phyloP scores from a whole-genome alignment of 2,329 filamentous ascomycete genomes.

The Tolypocladium nubicola region DNA sequence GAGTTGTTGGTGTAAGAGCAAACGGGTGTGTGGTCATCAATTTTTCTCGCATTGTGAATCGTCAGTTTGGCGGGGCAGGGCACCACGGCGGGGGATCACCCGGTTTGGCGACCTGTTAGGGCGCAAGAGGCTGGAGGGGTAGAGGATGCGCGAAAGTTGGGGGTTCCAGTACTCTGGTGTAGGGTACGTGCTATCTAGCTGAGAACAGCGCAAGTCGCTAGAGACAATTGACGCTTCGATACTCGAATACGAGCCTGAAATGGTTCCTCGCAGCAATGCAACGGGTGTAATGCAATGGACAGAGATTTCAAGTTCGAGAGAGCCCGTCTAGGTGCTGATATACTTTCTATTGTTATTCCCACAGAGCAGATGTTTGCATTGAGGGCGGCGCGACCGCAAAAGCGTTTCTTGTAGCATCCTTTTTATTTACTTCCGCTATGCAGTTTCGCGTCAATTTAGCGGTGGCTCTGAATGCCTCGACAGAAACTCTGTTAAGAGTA shows the following conservation, averaged over 20 bases:
- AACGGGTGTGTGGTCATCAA: constrained; percentile 24
- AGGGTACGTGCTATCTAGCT: not conserved
- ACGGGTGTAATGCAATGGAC: not conserved
- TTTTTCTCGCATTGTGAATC: constrained; percentile 29
- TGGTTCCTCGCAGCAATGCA: not conserved
- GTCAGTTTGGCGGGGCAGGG: constrained; percentile 22
- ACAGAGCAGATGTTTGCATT: too few species aligned
- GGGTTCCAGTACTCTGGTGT: not conserved
- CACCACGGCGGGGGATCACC: constrained; percentile 1
- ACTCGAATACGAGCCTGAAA: not conserved
- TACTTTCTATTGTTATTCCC: too few species aligned
- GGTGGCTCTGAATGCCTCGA: not conserved
- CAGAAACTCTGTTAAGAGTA: not conserved
- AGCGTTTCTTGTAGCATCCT: not conserved
- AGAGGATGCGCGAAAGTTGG: not conserved
- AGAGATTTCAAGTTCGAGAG: not conserved
- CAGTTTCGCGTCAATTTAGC: not conserved
- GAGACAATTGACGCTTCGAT: too few species aligned
- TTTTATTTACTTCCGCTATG: not conserved
- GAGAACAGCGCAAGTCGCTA: not conserved
- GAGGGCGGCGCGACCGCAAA: not conserved
- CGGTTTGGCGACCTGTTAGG: not conserved
- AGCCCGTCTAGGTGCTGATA: not conserved
- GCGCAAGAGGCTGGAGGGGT: not conserved
- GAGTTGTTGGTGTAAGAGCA: constrained; percentile 9